Base-by-base conservation (phyloP, 345 rosid genomes). In the Salix exigua region DNA sequence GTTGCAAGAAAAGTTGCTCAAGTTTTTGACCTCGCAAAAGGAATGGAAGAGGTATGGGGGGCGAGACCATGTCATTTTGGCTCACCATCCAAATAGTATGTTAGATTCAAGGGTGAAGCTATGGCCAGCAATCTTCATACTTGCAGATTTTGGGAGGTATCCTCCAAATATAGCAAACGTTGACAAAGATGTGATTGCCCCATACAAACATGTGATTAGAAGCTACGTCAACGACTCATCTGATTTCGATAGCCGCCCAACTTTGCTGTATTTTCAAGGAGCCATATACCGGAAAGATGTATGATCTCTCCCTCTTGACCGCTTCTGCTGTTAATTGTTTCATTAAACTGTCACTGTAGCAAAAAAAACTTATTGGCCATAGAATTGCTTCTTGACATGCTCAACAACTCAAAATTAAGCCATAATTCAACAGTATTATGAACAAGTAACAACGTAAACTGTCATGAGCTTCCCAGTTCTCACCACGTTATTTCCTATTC, bases 1-100 rank as follows among this genome's bases (percentile, higher is more conserved):
- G 28, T 76, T 96, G 74, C 89, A 96, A 82, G 97, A 90, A 38
- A 92, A 87, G 73, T 53, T 90, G 88, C 95, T 96, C 46, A 76
- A 62, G 42, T 87, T 75, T 64, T 72, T 96, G 78, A 90, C 87
- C 31, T 74, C 86, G 1, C 96, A 88, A 48, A 78, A 76, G 78
- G 92, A 92, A 76, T 96, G 99, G 99, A 92, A 87, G 84, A 81
- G 72, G 76, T 90, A 94, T 4, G 90, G 94, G 23, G 99, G 98
- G 1, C 79, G 79, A 64, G 91, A 96, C 81, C 99, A 96, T 82
- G 70, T 94, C 21, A 73, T 96, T 33, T 64, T 91, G 85, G 97
- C 99, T 58, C 99, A 96, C 81, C 99, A 96, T 82, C 99, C 99
- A 1, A 96, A 94, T 73, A 96, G 99, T 77, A 85, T 96, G 97